Base-by-base conservation (phyloP, 2,329 filamentous ascomycete species). In the Byssochlamys sp. region DNA sequence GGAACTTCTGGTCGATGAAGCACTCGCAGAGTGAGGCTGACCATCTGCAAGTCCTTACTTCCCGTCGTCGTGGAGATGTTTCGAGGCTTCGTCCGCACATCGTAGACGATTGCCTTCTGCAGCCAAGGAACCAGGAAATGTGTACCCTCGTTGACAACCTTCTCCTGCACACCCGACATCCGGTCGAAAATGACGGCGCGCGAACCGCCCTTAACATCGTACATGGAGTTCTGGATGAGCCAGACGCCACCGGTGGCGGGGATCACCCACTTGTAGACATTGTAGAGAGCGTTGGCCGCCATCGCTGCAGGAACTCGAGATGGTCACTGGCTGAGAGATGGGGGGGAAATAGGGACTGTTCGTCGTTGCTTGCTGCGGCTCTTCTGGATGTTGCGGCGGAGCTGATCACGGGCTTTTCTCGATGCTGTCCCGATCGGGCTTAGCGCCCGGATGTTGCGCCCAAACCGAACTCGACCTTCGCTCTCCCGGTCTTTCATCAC, bases 31-130 rank as follows among this genome's bases (percentile, higher is more conserved):
- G 94, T 99, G 81, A 99, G 83, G 82, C 91, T 96, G 70, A 99
- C 94, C 94, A 99, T 99, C 81, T 99, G 94, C 81, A 99, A 77
- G 79, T 99, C 94, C 84, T 99, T 99, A 83, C 88, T 92, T 59
- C 94, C 94, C 11, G 94, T 99, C 26, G 94, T 99, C 28, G 94
- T 99, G 65, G 89, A 90, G 73, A 99, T 97, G 75, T 96, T 97
- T 72, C 94, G 84, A 61, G 94, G 94, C 83, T 95, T 95, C 58
- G 95, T 99, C 63, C 94, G 87, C 64, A 99, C 94, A 79, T 99
- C 94, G 74, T 95, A 99, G 73, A 95, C 81, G 78, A 99, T 91
- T 67, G 88, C 89, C 76, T 86, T 88, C 77, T 99, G 94, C 73
- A 99, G 78, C 94, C 94, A 99, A 6, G 94, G 94, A 39, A 99